Base-by-base conservation (phyloP, 1,284 basidiomycete genomes). In the Mycena citricolor region DNA sequence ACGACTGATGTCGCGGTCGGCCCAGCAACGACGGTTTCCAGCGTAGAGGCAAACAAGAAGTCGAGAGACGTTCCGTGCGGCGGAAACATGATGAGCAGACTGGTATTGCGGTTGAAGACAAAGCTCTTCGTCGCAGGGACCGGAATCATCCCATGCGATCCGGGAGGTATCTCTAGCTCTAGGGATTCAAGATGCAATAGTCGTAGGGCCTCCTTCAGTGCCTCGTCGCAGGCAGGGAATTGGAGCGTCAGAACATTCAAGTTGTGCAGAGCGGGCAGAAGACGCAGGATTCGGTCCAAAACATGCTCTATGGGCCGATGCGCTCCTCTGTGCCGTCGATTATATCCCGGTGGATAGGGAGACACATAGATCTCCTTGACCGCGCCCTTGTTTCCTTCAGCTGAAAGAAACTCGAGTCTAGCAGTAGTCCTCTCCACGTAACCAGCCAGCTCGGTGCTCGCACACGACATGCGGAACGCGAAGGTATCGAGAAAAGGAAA, bases 401-500 rank as follows among this genome's bases (percentile, higher is more conserved):
- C n/a, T 21, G 13, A 26, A 2, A 51, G n/a, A 19, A 51, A 47
- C 4, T 32, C 6, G 0, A 51, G 2, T 5, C 49, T n/a, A 14
- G 21, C 5, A 5, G 41, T 8, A 0, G 38, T 28, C 1, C 49
- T 44, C 10, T 36, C 37, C 22, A 35, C 11, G 14, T 51, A 51
- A 8, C 31, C 42, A 1, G 23, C 7, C 12, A 45, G 26, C 7
- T 47, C 33, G 2, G 16, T 7, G 10, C 20, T 30, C 21, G 17
- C 11, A 21, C 5, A 33, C 13, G 38, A 30, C 4, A 30, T 13
- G 8, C 47, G 42, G 22, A 44, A 49, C 4, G 34, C 31, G 28
- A 49, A 49, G 6, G 47, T 49, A 21, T 49, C 42, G n/a, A 25
- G 3, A 29, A 49, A 49, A 21, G 47, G 47, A 23, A 49, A 49